A percentile compares a stretch with the other conserved stretches of the same genome.
phyloP scores from a whole-genome alignment of 805 yeast genomes.

The Saturnispora saitoi region DNA sequence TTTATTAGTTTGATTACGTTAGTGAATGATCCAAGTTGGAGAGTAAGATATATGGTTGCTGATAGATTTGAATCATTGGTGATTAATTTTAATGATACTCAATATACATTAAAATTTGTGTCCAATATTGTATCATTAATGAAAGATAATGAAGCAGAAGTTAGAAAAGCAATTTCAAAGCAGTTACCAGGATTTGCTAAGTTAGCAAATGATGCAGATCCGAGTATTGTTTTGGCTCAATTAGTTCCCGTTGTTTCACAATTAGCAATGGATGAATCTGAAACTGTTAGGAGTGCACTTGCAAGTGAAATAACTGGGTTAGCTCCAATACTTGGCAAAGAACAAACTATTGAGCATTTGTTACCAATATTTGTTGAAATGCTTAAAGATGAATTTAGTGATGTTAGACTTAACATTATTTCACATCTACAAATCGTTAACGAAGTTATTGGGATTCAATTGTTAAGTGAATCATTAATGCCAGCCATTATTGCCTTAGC shows the following conservation, averaged over 20 bases:
- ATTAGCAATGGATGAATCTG: constrained; percentile 84
- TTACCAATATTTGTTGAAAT: constrained; percentile 84
- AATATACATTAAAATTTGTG: constrained; percentile 49
- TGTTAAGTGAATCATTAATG: constrained; percentile 74
- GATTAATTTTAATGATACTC: constrained; percentile 47
- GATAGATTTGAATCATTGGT: constrained; percentile 79
- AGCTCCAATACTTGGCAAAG: constrained; percentile 79
- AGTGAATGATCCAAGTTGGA: constrained; percentile 89
- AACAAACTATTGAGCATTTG: constrained; percentile 69
- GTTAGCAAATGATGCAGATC: constrained; percentile 34
- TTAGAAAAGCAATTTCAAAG: constrained; percentile 87
- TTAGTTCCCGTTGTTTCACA: constrained; percentile 78
- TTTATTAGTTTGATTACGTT: constrained; percentile 59
- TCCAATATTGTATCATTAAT: constrained; percentile 68
- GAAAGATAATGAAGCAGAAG: constrained; percentile 94
- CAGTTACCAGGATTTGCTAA: constrained; percentile 73
- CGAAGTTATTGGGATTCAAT: constrained; percentile 86
- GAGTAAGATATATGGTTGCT: constrained; percentile 98
- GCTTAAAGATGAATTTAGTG: constrained; percentile 96
- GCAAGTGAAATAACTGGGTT: constrained; percentile 82
- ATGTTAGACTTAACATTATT: constrained; percentile 88
- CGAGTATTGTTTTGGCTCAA: constrained; percentile 50
- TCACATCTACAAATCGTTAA: constrained; percentile 87
- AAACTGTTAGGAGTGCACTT: constrained; percentile 85
- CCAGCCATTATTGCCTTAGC: constrained; percentile 97